Percentiles rank a stretch among this genome's conserved stretches.
Conservation (phyloP, 495 filamentous ascomycete genomes). For the Sporormia fimetaria region DNA sequence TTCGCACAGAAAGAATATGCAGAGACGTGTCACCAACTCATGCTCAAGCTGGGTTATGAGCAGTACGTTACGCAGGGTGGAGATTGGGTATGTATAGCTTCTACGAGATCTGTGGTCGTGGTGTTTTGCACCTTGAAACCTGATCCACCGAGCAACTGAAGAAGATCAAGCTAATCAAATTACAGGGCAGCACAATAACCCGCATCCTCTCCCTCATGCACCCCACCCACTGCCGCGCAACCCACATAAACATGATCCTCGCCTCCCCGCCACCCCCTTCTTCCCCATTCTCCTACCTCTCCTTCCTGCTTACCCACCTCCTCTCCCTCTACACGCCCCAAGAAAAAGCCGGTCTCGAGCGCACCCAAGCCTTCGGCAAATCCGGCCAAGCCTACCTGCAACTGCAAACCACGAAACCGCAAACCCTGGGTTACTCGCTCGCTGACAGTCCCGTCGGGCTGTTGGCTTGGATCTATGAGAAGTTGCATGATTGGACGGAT, state of each 20-base stretch:
- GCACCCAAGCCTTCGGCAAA: constrained; percentile 30
- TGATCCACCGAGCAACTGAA: constrained; percentile 54
- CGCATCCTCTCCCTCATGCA: constrained; percentile 46
- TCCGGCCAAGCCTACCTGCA: constrained; percentile 36
- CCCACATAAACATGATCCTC: constrained; percentile 52
- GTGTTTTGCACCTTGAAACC: constrained; percentile 41
- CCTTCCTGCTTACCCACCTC: constrained; percentile 37
- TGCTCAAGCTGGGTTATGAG: constrained; percentile 54
- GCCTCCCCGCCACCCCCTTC: constrained; percentile 31
- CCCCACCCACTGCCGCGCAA: constrained; percentile 45
- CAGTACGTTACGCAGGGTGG: constrained; percentile 58
- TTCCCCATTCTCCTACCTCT: constrained; percentile 34
- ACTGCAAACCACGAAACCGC: constrained; percentile 40
- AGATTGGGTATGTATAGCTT: constrained; percentile 47
- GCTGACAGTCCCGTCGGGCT: constrained; percentile 42
- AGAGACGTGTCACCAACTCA: constrained; percentile 50
- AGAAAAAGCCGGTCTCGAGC: constrained; percentile 32
- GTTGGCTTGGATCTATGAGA: constrained; percentile 47
- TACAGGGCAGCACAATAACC: constrained; percentile 41
- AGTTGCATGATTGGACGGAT: constrained; percentile 43
- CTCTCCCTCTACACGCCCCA: constrained; percentile 31
- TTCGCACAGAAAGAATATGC: constrained; percentile 52
- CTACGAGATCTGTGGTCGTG: constrained; percentile 47
- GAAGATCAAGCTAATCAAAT: constrained; percentile 35
- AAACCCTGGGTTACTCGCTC: constrained; percentile 41